Evolutionary conservation across 371 early-diverging fungal genomes (phyloP).

Genomic region (Entomophthora muscae): DNA sequence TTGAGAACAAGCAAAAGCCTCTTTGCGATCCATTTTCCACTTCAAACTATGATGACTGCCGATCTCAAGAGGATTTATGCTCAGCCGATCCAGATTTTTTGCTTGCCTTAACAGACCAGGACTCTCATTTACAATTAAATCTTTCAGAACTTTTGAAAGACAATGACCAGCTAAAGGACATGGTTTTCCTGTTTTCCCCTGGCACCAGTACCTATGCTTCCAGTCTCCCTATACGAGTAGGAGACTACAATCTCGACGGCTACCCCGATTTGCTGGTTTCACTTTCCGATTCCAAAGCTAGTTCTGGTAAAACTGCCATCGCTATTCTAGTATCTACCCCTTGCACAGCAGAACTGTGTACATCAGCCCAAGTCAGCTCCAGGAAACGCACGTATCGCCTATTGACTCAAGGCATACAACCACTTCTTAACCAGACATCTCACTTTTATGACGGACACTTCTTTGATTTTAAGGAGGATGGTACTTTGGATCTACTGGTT

Average conservation of each 20-base stretch:
- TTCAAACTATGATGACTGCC: constrained; percentile 21
- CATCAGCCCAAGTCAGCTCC: constrained; percentile 17
- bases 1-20: constrained; percentile 69
- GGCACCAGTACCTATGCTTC: neutral
- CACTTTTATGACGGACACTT: neutral
- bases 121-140: neutral
- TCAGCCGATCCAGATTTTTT: constrained; percentile 45
- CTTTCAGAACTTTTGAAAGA: neutral
- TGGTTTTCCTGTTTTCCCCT: neutral
- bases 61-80: constrained; percentile 47
- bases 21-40: constrained; percentile 34
- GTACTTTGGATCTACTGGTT: constrained; percentile 68
- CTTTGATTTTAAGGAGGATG: constrained; percentile 20
- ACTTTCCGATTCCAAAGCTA: constrained; percentile 22
- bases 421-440: neutral
- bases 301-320: constrained; percentile 18
- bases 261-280: constrained; percentile 65
- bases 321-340: constrained; percentile 36
- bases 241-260: constrained; percentile 81
- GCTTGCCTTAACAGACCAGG: constrained; percentile 23
- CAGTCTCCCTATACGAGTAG: constrained; percentile 16
- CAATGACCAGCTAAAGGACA: neutral
- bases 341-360: constrained; percentile 27
- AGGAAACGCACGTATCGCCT: constrained; percentile 31
- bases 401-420: neutral